Evolutionary conservation across 2,329 filamentous ascomycete species (phyloP), one percentile per base, ranked within the genome.

Genomic region (Fusarium sp.): DNA sequence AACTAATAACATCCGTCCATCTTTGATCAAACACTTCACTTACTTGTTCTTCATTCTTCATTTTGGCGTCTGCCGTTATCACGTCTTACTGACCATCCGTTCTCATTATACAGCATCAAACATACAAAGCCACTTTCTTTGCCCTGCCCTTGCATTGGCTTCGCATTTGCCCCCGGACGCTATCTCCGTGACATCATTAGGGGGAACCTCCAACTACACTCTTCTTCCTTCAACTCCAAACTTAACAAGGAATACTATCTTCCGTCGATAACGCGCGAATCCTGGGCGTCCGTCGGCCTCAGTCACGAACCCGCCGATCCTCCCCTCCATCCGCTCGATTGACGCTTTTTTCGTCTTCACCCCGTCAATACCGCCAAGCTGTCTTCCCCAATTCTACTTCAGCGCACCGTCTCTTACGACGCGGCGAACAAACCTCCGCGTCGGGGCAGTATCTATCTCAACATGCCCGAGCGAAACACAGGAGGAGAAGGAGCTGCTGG

Each of bases 331-430:
- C 64, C 59, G 49, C 26, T 48, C 46, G 62, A 49, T 43, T 53
- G 45, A 42, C 59, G 62, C 58, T 60, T 62, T 49, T 62, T 68
- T 65, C 57, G 50, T 59, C 53, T 51, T 72, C 61, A 58, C 65
- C 70, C 74, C 77, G 62, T 79, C 84, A 92, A 92, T 83, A 95
- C 93, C 93, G 93, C 91, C 93, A 97, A 97, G 85, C 90, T 97
- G 93, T 95, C 94, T 90, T 93, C 94, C 81, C 91, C 88, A 85
- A 86, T 96, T 82, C 87, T 97, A 78, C 88, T 97, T 78, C 91
- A 93, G 81, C 93, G 93, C 81, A 93, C 93, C 86, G 91, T 96
- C 86, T 94, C 93, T 82, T 97, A 96, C 88, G 91, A 94, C 86
- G 91, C 90, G 85, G 91, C 91, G 83, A 89, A 90, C 76, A 91